Evolutionary conservation across 83 land plant genomes (phyloP), one percentile per base, ranked within the genome.

Genomic region (Larix sibirica): DNA sequence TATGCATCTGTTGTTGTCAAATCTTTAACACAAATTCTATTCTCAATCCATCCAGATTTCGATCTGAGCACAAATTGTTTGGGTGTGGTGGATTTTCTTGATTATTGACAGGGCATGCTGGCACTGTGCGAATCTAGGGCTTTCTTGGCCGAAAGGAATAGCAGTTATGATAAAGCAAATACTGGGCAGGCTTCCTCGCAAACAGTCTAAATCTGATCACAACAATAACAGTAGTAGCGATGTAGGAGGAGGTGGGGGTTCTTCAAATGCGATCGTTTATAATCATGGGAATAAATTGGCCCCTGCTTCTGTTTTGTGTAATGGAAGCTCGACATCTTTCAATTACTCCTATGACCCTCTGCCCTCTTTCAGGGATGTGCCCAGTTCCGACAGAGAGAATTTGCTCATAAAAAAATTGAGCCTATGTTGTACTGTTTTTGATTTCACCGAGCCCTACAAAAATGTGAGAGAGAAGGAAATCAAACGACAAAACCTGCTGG

Each of bases 401-500:
- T 81, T 83, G 16, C 58, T 80, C 26, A 83, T 82, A 26, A 82
- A 58, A 13, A 83, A 83, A 85, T 60, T 83, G 47, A 61, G 31
- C 62, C 23, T 82, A 10, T 83, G 84, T 28, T 79, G 71, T 26
- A 36, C 40, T 31, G 67, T 83, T 3, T 83, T 83, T 44, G 84
- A 83, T 79, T 83, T 83, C 83, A 80, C 42, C 12, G 84, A 83
- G 42, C 84, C 84, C 20, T 28, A 20, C 14, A 83, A 79, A 9
- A 81, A 83, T 79, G 47, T 60, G 23, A 77, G 68, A 47, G 84
- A 83, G 44, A 83, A 83, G 67, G 84, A 83, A 20, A 79, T 79
- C 24, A 83, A 83, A 47, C 62, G 84, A 47, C 84, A 83, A 81
- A 83, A 62, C 42, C 56, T 83, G 71, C 84, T 83, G 50, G 84